These are phyloP conservation scores for Chondrus crispus DNA, from an alignment of 23 red algal genomes.

Conservation along the genomic window DNA sequence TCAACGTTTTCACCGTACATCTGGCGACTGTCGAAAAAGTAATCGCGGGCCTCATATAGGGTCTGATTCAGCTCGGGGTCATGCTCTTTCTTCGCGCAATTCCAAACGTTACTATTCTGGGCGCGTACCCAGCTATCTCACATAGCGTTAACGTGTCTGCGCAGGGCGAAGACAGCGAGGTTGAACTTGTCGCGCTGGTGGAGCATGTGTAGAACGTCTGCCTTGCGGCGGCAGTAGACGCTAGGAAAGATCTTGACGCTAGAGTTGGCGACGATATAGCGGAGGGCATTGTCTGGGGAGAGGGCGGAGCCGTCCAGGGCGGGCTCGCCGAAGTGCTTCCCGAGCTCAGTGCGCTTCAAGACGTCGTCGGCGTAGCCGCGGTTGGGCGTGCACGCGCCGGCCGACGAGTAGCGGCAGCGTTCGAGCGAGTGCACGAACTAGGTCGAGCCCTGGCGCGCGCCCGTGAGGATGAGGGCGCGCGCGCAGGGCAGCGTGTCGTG, in stretches of 20 bases:
- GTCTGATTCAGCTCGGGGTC: not conserved
- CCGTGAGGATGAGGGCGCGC: not conserved
- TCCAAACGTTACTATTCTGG: not conserved
- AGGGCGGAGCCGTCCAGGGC: not conserved
- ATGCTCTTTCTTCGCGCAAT: not conserved
- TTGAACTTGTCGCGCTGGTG: not conserved
- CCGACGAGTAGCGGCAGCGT: not conserved
- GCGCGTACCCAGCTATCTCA: not conserved
- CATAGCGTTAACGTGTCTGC: not conserved
- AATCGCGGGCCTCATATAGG: not conserved
- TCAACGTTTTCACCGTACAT: not conserved
- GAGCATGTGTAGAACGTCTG: not conserved
- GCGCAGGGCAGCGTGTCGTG: no score
- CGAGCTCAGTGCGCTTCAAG: not conserved
- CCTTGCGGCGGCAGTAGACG: not conserved
- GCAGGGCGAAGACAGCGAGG: not conserved
- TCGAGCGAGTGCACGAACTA: not conserved
- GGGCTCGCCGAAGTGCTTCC: slow-evolving; percentile 21
- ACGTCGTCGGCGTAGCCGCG: not conserved
- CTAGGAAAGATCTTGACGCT: slow-evolving; percentile 14
- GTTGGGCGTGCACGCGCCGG: not conserved
- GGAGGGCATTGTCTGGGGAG: not conserved
- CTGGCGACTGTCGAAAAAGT: not conserved
- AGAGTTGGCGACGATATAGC: not conserved
- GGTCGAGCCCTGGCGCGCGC: not conserved